Evolutionary conservation across 1,139 yeast species (phyloP).

Genomic region (Geotrichum histeridarum): DNA sequence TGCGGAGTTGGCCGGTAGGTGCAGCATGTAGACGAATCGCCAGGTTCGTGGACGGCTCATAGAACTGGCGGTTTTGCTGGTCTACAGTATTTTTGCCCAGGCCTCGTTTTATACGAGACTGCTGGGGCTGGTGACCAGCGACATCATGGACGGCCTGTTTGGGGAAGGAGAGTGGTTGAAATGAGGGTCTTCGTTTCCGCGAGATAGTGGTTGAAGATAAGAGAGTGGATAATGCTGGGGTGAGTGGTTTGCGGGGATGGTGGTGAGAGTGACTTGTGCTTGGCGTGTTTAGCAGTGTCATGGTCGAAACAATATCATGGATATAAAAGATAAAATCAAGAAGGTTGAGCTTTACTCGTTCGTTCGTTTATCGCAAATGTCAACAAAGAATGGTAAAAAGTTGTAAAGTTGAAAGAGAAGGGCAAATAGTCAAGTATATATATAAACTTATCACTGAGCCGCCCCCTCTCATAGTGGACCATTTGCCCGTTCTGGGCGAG

Average conservation of each 20-base stretch:
- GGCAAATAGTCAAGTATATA: no score
- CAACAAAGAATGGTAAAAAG: no score
- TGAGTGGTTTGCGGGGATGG: constrained; percentile 24
- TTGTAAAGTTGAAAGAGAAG: no score
- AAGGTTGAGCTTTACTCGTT: no score
- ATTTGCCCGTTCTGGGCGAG: no score
- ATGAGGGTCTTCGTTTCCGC: background rate
- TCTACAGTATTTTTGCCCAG: background rate
- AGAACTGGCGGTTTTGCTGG: background rate
- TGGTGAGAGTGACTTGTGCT: background rate
- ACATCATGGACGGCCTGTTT: background rate
- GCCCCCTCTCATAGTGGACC: no score
- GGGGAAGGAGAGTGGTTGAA: background rate
- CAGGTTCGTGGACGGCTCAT: constrained; percentile 1
- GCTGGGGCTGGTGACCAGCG: background rate
- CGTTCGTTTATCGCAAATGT: no score
- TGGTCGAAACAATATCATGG: no score
- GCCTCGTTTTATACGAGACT: background rate
- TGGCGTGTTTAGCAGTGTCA: no score
- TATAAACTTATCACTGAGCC: no score
- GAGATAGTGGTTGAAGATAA: constrained; percentile 27
- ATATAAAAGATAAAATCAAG: no score
- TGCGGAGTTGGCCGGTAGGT: constrained; percentile 1
- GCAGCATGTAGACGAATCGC: background rate
- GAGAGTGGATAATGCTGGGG: constrained; percentile 27